Base-by-base conservation (phyloP, 805 yeast genomes). In the Candida caryicola region DNA sequence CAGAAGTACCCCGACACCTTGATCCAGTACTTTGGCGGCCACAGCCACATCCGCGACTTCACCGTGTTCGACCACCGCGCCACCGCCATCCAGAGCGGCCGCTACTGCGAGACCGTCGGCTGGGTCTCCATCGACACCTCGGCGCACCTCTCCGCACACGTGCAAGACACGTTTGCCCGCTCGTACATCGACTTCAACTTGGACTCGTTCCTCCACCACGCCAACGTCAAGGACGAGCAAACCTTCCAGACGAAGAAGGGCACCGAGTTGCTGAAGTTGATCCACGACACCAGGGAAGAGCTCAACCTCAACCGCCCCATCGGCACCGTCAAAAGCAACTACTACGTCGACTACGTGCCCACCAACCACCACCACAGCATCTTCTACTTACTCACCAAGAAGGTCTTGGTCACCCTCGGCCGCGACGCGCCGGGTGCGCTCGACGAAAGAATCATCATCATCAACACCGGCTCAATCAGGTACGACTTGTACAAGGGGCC, bases 101-200 rank as follows among this genome's bases (percentile, higher is more conserved):
- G 96, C 34, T 91, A 85, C 56, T 78, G 95, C 54, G 98, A 91
- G 57, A 91, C 98, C 0, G 75, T 85, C n/a, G 98, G 98, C 0
- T 91, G 89, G 74, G 60, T 84, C 9, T 78, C 95, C 17, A 63
- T 88, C 16, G 66, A 73, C 43, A 15, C n/a, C 5, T 10, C 7
- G 4, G 13, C 14, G 3, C 5, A 17, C 2, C n/a, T 23, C 27
- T 10, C 15, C 5, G 26, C 23, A n/a, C 37, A 17, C 8, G 30
- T 29, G 19, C 47, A 17, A 25, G 55, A 34, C 41, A 49, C 43
- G 14, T 76, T 52, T 55, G 71, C 62, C 27, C 73, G 98, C 52
- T 70, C 81, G 17, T 90, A 91, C 60, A 76, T 90, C 42, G 98
- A 90, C 56, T 89, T 89, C 67, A 89, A 82, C 58, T 57, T 74